Evolutionary conservation across 805 yeast species (phyloP).

Genomic region (Isabelozyma pseudorhagii): DNA sequence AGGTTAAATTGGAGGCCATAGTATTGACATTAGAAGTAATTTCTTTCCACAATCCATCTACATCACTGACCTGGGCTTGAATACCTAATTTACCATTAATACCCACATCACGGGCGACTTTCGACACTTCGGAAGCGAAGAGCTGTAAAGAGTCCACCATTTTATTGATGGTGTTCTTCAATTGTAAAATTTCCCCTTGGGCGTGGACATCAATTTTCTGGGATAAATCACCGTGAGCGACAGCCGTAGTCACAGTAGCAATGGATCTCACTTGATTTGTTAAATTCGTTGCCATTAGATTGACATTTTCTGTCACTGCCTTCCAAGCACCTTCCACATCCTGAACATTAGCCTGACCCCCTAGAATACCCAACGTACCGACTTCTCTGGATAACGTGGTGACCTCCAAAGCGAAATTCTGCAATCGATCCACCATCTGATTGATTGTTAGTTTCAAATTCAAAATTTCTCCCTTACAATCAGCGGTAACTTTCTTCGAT

Average conservation of each 20-base stretch:
- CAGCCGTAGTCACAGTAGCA: constrained; percentile 89
- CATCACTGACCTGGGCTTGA: constrained; percentile 87
- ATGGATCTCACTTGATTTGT: constrained; percentile 82
- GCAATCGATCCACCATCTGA: constrained; percentile 51
- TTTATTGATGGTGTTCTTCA: constrained; percentile 82
- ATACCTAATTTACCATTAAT: constrained; percentile 91
- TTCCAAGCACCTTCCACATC: constrained; percentile 53
- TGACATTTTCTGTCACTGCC: constrained; percentile 46
- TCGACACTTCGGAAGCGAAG: constrained; percentile 83
- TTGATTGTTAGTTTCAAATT: constrained; percentile 46
- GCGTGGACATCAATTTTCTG: constrained; percentile 88
- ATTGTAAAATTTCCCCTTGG: constrained; percentile 83
- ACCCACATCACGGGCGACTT: constrained; percentile 92
- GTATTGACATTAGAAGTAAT: constrained; percentile 89
- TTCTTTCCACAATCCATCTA: constrained; percentile 89
- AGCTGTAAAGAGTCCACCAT: constrained; percentile 91
- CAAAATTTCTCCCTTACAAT: constrained; percentile 64
- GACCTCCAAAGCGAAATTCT: constrained; percentile 45
- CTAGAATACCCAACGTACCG: constrained; percentile 46
- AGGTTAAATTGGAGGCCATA: constrained; percentile 90
- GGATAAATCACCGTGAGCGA: constrained; percentile 83
- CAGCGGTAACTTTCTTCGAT: constrained; percentile 80
- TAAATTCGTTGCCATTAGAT: constrained; percentile 46
- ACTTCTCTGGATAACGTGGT: constrained; percentile 47
- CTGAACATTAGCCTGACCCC: constrained; percentile 51